Percentiles rank a stretch among this genome's conserved stretches.
These are phyloP conservation scores for Lachnellula cervina DNA, from an alignment of 2,329 filamentous ascomycete species.

Conservation along the genomic window DNA sequence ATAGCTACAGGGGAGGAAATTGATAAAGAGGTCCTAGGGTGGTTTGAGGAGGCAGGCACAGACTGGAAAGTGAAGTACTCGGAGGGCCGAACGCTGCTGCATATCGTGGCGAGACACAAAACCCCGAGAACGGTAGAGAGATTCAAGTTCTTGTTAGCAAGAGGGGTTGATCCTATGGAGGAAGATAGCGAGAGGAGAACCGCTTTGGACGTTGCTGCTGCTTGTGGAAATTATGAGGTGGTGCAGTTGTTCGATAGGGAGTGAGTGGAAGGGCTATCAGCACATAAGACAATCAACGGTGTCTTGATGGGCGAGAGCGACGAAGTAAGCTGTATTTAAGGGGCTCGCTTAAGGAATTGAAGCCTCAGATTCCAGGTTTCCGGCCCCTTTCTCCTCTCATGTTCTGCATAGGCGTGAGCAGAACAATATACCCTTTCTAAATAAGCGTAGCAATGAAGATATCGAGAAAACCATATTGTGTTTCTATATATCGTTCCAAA, in stretches of 20 bases:
- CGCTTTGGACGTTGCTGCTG: background rate
- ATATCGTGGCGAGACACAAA: background rate
- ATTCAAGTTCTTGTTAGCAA: background rate
- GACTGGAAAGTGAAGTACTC: background rate
- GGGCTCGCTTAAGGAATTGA: too few species aligned
- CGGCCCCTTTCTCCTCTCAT: too few species aligned
- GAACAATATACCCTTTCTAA: too few species aligned
- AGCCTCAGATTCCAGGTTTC: too few species aligned
- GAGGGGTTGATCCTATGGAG: conserved; percentile 5
- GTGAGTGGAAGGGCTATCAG: too few species aligned
- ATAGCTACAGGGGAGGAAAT: background rate
- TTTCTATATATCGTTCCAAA: too few species aligned
- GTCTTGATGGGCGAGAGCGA: too few species aligned
- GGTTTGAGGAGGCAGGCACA: background rate
- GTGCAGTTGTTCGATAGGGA: background rate
- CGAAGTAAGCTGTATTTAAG: too few species aligned
- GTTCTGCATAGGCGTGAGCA: too few species aligned
- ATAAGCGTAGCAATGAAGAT: too few species aligned
- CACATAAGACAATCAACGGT: too few species aligned
- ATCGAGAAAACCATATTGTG: too few species aligned
- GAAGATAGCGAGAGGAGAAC: background rate
- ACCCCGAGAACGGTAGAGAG: background rate
- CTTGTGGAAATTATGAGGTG: background rate
- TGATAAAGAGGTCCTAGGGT: background rate
- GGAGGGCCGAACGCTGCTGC: background rate